phyloP scores from a whole-genome alignment of 2,329 filamentous ascomycete species.

The Hymenoscyphus scutula region DNA sequence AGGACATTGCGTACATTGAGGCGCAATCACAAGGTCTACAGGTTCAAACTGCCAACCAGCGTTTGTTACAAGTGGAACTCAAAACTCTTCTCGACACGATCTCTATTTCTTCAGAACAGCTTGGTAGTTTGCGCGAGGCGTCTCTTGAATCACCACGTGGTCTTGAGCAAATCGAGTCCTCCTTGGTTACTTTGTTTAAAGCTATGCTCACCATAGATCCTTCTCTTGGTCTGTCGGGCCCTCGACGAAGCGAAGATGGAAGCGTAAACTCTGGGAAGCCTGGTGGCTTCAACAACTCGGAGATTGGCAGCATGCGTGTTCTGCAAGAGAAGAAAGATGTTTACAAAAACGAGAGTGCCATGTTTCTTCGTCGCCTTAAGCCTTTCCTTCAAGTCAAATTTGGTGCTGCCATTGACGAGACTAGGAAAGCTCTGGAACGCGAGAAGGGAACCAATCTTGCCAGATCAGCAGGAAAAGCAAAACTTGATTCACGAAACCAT shows the following conservation, averaged over 20 bases:
- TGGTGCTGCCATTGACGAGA: conserved; percentile 69
- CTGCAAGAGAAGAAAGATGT: conserved; percentile 92
- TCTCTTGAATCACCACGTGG: conserved; percentile 70
- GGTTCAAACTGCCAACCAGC: conserved; percentile 95
- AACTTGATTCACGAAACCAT: conserved; percentile 69
- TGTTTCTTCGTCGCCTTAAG: conserved; percentile 76
- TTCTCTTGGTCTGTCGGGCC: conserved; percentile 53
- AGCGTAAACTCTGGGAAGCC: conserved; percentile 36
- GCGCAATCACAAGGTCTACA: conserved; percentile 95
- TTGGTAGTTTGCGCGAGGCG: conserved; percentile 70
- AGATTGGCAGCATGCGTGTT: conserved; percentile 79
- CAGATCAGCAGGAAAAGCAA: conserved; percentile 48
- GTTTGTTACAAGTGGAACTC: conserved; percentile 81
- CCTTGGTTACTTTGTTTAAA: conserved; percentile 80
- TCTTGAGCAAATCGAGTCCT: conserved; percentile 72
- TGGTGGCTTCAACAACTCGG: conserved; percentile 47
- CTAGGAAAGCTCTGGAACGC: conserved; percentile 56
- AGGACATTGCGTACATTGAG: conserved; percentile 96
- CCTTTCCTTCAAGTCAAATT: conserved; percentile 83
- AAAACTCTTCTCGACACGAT: conserved; percentile 87
- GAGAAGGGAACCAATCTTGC: conserved; percentile 52
- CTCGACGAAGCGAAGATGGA: conserved; percentile 42
- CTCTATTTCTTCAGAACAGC: conserved; percentile 74
- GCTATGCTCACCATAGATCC: conserved; percentile 94
- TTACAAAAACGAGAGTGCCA: conserved; percentile 72